Evolutionary conservation across 345 rosid species (phyloP).

Genomic region (Eucalyptus cloeziana): DNA sequence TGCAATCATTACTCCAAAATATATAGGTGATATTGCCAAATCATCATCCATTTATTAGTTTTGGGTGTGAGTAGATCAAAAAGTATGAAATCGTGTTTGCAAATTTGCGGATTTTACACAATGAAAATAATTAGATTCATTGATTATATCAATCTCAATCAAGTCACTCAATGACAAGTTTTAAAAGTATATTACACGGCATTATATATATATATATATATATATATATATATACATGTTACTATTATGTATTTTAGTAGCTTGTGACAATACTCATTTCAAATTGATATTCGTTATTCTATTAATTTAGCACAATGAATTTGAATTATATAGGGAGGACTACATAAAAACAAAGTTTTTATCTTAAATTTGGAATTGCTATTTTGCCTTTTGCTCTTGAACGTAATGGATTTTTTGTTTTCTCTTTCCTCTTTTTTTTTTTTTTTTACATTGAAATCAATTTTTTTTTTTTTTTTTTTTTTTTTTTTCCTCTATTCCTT

Average conservation of each 20-base stretch:
- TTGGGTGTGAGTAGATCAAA: neutral
- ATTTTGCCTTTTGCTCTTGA: neutral
- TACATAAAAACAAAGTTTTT: neutral
- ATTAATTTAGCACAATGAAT: neutral
- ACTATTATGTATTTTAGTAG: neutral
- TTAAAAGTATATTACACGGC: neutral
- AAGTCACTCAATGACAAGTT: neutral
- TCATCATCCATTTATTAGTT: neutral
- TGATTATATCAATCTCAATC: neutral
- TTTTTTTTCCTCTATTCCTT: too few species aligned
- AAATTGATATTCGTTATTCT: neutral
- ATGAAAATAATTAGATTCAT: neutral
- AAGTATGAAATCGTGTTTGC: rapidly evolving
- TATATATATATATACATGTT: neutral
- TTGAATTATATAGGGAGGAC: neutral
- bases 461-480: neutral
- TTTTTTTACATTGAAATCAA: too few species aligned
- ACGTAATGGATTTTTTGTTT: neutral
- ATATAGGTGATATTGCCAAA: neutral
- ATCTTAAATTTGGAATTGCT: neutral
- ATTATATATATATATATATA: neutral
- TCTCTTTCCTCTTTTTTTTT: neutral
- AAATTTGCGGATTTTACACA: neutral
- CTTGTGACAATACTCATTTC: neutral
- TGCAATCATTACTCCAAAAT: neutral